phyloP scores from a whole-genome alignment of 192 early-diverging fungal genomes.

The Piromyces finnis region DNA sequence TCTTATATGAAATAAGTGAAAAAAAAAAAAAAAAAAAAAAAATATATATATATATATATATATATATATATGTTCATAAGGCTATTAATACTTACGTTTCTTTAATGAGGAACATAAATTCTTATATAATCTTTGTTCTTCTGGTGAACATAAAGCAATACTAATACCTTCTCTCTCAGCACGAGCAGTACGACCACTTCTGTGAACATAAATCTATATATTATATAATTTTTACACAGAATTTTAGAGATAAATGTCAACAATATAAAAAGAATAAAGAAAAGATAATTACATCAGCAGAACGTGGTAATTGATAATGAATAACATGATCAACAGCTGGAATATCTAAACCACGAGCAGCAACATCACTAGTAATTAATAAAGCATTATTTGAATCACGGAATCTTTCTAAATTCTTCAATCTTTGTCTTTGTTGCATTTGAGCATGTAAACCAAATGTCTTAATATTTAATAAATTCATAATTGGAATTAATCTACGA shows the following conservation, averaged over 20 bases:
- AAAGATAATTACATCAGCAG: conserved; percentile 42
- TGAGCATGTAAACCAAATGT: conserved; percentile 80
- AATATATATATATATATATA: too few species aligned
- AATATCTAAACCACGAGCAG: conserved; percentile 89
- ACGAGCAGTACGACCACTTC: conserved; percentile 84
- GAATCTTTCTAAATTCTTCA: conserved; percentile 84
- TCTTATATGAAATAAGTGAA: too few species aligned
- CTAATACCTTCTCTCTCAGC: conserved; percentile 64
- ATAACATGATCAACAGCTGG: conserved; percentile 81
- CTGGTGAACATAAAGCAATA: conserved; percentile 64
- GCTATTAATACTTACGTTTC: conserved; percentile 42
- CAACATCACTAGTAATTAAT: conserved; percentile 88
- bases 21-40: too few species aligned
- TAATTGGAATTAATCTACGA: conserved; percentile 67
- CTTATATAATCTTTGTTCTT: conserved; percentile 63
- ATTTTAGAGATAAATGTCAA: too few species aligned
- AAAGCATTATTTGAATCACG: conserved; percentile 50
- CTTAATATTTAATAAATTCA: conserved; percentile 50
- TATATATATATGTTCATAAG: too few species aligned
- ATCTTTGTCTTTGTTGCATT: conserved; percentile 88
- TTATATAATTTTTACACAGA: background rate
- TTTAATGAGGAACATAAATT: conserved; percentile 64
- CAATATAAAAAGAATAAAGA: too few species aligned
- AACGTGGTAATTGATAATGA: conserved; percentile 86
- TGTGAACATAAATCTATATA: conserved; percentile 69